Base-by-base conservation (phyloP, 2,329 filamentous ascomycete genomes). In the Trichoderma lentiforme region DNA sequence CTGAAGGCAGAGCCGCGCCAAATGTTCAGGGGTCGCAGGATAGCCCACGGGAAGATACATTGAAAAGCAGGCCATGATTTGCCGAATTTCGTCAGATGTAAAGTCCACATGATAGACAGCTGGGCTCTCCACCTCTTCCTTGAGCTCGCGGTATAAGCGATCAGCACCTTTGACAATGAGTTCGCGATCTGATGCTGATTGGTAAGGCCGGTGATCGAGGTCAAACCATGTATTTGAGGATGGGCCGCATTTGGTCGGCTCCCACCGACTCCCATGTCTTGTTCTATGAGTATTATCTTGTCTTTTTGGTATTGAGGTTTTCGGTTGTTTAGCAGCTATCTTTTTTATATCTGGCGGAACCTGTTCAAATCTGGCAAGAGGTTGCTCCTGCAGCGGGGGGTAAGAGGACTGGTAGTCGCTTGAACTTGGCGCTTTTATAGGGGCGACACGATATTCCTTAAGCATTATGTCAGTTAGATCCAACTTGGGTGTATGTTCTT, bases 51-150 rank as follows among this genome's bases (percentile, higher is more conserved):
- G 47, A n/a, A 77, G 43, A 30, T 74, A 73, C 7, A 28, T 65
- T 6, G 73, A 74, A n/a, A 80, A 60, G 6, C 71, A 68, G n/a
- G 70, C 67, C 21, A 76, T 70, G 21, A 82, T 77, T 18, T 75
- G 30, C 32, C 71, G 68, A 9, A 84, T 74, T 72, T 87, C 86
- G 1, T 80, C 77, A 0, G 73, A 57, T 0, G 79, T 79, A 56
- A 87, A 86, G 74, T 87, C 86, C 7, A 86, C 83, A 73, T 87
- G 86, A 21, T 85, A 80, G 0, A 80, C 74, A 3, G 57, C 63
- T 18, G 74, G 75, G 9, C 75, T 14, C 9, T 21, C 24, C 11
- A 72, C 24, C 8, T 68, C 56, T 21, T 73, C 69, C 11, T 24
- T 68, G 51, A 53, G 36, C 5, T 62, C 30, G 7, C 51, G 71